phyloP scores from a whole-genome alignment of 345 rosid species.

The Orychophragmus violaceus region DNA sequence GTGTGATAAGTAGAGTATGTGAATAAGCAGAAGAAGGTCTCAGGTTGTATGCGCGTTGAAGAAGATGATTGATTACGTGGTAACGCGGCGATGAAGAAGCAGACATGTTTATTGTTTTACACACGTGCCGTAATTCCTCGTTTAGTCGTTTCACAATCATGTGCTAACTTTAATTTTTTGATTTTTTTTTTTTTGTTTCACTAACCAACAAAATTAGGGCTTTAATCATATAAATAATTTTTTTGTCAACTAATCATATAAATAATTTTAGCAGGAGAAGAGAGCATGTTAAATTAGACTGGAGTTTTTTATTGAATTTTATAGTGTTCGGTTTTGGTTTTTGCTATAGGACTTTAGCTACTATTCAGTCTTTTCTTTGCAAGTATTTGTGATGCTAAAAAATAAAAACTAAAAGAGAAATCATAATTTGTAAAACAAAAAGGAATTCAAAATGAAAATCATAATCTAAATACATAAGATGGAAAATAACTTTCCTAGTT shows the following conservation, averaged over 20 bases:
- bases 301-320: neutral
- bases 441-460: too few species aligned
- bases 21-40: slow-evolving; percentile 14
- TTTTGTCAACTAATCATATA: too few species aligned
- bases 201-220: neutral
- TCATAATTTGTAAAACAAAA: too few species aligned
- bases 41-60: slow-evolving; percentile 24
- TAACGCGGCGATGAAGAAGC: slow-evolving; percentile 13
- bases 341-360: neutral
- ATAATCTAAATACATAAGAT: neutral
- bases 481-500: neutral
- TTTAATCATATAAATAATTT: neutral
- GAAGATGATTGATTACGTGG: slow-evolving; percentile 26
- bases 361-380: neutral
- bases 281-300: neutral
- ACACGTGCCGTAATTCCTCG: slow-evolving; percentile 18
- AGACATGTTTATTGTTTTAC: neutral
- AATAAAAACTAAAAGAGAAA: neutral
- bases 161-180: neutral
- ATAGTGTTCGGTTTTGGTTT: neutral
- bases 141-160: neutral
- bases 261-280: neutral
- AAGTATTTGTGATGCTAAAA: neutral
- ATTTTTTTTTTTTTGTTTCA: neutral
- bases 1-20: neutral